Percentiles rank a stretch among this genome's conserved stretches.
Conservation (phyloP, 257 asterid genomes). For the Fraxinus excelsior region DNA sequence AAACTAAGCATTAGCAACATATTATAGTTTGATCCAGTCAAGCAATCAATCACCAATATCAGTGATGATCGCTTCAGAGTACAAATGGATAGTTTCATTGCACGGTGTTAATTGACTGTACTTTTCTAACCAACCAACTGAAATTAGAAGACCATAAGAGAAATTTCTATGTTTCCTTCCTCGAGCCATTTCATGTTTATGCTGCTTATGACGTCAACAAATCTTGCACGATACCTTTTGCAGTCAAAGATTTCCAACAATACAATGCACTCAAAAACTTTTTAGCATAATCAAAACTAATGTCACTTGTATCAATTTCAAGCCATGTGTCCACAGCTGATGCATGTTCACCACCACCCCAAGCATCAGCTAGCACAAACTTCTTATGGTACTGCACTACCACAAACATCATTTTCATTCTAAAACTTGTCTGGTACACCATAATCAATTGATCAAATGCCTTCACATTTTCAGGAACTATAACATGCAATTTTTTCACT, state of each 20-base stretch:
- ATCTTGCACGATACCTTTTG: background rate
- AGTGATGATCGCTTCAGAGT: background rate
- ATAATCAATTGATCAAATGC: background rate
- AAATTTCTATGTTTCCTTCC: background rate
- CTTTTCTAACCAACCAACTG: background rate
- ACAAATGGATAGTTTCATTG: background rate
- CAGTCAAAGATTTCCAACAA: background rate
- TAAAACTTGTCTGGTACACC: background rate
- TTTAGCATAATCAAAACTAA: background rate
- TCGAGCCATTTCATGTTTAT: background rate
- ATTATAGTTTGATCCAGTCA: background rate
- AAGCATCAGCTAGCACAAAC: background rate
- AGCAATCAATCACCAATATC: background rate
- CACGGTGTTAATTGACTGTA: background rate
- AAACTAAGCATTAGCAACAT: slow-evolving; percentile 13
- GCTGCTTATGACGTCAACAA: background rate
- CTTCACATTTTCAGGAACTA: background rate
- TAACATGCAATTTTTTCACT: background rate
- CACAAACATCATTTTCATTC: background rate
- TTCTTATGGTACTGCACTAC: background rate
- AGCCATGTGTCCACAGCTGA: background rate
- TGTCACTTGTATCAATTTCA: background rate
- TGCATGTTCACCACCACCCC: background rate
- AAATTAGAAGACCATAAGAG: background rate
- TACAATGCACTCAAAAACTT: background rate